Percentiles rank a stretch among this genome's conserved stretches.
These are phyloP conservation scores for Polyporus tsugae DNA, from an alignment of 1,284 basidiomycete genomes.

Conservation along the genomic window DNA sequence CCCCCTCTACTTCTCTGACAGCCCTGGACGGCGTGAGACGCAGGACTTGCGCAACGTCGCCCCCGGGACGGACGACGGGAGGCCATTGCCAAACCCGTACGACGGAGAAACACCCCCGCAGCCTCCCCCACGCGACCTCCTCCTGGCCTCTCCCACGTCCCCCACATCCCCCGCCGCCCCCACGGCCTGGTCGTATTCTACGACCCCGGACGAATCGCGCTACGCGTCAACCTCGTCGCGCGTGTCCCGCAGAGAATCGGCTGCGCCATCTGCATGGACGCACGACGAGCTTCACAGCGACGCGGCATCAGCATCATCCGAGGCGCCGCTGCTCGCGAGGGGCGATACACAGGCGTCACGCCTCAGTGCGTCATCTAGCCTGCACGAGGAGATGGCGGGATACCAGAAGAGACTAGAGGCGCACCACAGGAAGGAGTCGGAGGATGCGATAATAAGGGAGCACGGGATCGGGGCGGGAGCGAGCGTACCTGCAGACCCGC, in stretches of 20 bases:
- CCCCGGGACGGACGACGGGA: conserved; percentile 14
- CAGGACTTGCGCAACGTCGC: conserved; percentile 22
- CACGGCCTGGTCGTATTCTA: conserved; percentile 4
- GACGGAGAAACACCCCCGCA: conserved; percentile 28
- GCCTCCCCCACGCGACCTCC: conserved; percentile 27
- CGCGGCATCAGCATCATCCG: conserved; percentile 7
- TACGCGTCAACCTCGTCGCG: conserved; percentile 12
- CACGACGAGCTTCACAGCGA: conserved; percentile 19
- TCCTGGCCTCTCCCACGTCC: conserved; percentile 11
- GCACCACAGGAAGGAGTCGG: conserved; percentile 37
- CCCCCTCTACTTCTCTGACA: conserved; percentile 8
- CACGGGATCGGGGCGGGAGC: conserved; percentile 20
- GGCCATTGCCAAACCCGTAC: conserved; percentile 37
- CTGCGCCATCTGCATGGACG: conserved; percentile 32
- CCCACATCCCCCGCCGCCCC: not conserved
- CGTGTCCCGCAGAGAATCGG: conserved; percentile 13
- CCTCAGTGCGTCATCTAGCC: conserved; percentile 27
- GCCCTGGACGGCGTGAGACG: not conserved
- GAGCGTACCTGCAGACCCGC: conserved; percentile 36
- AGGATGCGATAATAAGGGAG: conserved; percentile 25
- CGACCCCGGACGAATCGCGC: conserved; percentile 12
- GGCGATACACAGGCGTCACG: conserved; percentile 31
- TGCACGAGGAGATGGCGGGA: conserved; percentile 37
- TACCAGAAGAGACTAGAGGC: conserved; percentile 42
- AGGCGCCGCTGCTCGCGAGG: conserved; percentile 29